A percentile compares a stretch with the other conserved stretches of the same genome.
Evolutionary conservation across 495 filamentous ascomycete species (phyloP).

Genomic region (Podospora pseudoanserina): DNA sequence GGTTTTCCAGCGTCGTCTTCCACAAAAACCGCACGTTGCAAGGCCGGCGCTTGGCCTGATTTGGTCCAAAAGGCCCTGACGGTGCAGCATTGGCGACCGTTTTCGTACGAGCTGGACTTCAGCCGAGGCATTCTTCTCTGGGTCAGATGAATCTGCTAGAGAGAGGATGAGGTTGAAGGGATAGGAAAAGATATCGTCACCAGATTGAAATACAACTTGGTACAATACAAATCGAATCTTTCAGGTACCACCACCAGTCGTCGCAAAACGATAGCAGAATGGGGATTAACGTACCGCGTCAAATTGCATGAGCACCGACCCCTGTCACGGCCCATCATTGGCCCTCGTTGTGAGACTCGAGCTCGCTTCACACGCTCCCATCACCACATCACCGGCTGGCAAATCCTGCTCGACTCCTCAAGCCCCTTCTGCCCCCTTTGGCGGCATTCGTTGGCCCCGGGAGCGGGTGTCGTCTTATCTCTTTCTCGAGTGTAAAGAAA

Average conservation of each 20-base stretch:
- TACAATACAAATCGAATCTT: not conserved
- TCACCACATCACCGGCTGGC: slow-evolving; percentile 35
- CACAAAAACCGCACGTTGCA: slow-evolving; percentile 3
- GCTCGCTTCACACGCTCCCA: slow-evolving; percentile 28
- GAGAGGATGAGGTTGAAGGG: not conserved
- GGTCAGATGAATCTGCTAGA: not conserved
- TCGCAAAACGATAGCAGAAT: slow-evolving; percentile 5
- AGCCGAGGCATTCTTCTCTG: slow-evolving; percentile 13
- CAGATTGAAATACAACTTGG: too few relatives aligned
- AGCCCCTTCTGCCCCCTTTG: slow-evolving; percentile 19
- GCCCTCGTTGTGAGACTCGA: slow-evolving; percentile 27
- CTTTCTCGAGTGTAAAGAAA: not conserved
- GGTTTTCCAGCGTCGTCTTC: slow-evolving; percentile 1
- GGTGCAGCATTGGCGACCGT: slow-evolving; percentile 8
- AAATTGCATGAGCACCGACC: slow-evolving; percentile 41
- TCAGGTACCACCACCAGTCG: slow-evolving; percentile 9
- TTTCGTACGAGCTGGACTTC: slow-evolving; percentile 4
- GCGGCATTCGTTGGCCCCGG: slow-evolving; percentile 27
- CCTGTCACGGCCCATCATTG: slow-evolving; percentile 39
- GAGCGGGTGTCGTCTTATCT: not conserved
- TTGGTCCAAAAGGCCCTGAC: slow-evolving; percentile 2
- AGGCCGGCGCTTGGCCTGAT: slow-evolving; percentile 19
- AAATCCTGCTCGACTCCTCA: slow-evolving; percentile 21
- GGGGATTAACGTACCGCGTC: slow-evolving; percentile 34
- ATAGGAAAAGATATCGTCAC: not conserved